These are phyloP conservation scores for Colletotrichum graminicola DNA, from an alignment of 2,329 filamentous ascomycete species.

Conservation along the genomic window DNA sequence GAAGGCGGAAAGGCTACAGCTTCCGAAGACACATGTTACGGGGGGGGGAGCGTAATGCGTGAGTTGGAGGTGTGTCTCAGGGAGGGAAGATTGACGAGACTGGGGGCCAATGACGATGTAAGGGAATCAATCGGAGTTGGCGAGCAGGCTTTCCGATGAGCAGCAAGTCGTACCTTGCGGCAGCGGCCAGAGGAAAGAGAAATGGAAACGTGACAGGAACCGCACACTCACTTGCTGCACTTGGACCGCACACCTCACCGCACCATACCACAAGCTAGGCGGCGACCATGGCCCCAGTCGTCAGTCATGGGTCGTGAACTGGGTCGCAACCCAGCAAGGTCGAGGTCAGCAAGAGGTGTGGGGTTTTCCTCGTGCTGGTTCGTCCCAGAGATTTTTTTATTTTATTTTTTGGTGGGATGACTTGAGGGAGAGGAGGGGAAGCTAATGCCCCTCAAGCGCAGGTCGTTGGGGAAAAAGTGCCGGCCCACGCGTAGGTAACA, in stretches of 20 bases:
- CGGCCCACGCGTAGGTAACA: background rate
- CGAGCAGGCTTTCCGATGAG: slow-evolving; percentile 13
- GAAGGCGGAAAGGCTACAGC: slow-evolving; percentile 25
- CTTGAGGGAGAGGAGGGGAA: slow-evolving; percentile 8
- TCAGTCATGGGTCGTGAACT: slow-evolving; percentile 26
- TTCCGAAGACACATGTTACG: slow-evolving; percentile 38
- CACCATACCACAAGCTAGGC: slow-evolving; percentile 30
- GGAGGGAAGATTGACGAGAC: slow-evolving; percentile 15
- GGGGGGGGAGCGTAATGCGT: slow-evolving; percentile 2
- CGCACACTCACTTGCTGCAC: background rate
- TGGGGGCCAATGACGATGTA: slow-evolving; percentile 37
- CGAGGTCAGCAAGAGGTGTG: slow-evolving; percentile 28
- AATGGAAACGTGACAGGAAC: slow-evolving; percentile 20
- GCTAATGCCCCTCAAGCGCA: slow-evolving; percentile 3
- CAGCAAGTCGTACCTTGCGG: slow-evolving; percentile 18
- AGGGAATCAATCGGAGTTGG: slow-evolving; percentile 33
- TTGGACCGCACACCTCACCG: slow-evolving; percentile 13
- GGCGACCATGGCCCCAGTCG: slow-evolving; percentile 26
- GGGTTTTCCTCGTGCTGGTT: slow-evolving; percentile 27
- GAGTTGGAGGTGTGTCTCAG: slow-evolving; percentile 35
- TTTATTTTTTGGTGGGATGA: slow-evolving; percentile 37
- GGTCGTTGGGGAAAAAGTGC: slow-evolving; percentile 32
- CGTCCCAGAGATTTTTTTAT: slow-evolving; percentile 26
- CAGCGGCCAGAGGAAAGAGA: slow-evolving; percentile 4
- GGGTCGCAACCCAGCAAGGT: slow-evolving; percentile 21